Percentiles rank a stretch among this genome's conserved stretches.
Conservation (phyloP, 2,329 filamentous ascomycete genomes). For the Epichloe gansuensis region DNA sequence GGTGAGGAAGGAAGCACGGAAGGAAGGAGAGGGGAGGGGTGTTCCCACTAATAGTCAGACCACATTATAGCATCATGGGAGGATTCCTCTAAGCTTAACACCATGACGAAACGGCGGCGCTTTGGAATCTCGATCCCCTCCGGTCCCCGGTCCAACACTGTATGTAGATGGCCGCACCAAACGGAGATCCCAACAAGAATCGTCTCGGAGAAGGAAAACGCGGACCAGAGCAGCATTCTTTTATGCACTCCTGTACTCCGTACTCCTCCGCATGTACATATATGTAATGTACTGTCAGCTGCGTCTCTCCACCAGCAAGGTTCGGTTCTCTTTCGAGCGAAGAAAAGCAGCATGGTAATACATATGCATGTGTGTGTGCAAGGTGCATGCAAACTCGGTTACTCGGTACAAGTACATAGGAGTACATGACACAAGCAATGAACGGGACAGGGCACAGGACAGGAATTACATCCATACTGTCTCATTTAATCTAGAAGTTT, state of each 20-base stretch:
- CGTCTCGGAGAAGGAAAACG: neutral
- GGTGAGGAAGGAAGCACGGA: too few species aligned
- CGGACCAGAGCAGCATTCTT: neutral
- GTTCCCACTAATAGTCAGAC: neutral
- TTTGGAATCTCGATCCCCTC: slow-evolving; percentile 9
- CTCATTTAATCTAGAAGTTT: neutral
- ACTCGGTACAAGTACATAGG: too few species aligned
- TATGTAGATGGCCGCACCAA: slow-evolving; percentile 7
- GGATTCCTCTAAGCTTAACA: neutral
- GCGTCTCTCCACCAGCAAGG: neutral
- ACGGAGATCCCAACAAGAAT: slow-evolving; percentile 6
- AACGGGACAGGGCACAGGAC: too few species aligned
- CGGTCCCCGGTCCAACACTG: neutral
- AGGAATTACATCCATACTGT: too few species aligned
- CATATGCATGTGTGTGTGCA: too few species aligned
- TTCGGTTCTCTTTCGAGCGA: neutral
- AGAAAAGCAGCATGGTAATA: too few species aligned
- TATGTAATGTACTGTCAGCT: too few species aligned
- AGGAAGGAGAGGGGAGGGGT: neutral
- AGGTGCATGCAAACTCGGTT: too few species aligned
- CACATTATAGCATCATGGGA: slow-evolving; percentile 3
- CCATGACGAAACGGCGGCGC: neutral
- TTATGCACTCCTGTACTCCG: neutral
- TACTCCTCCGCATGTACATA: too few species aligned
- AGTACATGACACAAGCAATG: too few species aligned